Evolutionary conservation across 192 early-diverging fungal genomes (phyloP).

Genomic region (Backusella macrospora): DNA sequence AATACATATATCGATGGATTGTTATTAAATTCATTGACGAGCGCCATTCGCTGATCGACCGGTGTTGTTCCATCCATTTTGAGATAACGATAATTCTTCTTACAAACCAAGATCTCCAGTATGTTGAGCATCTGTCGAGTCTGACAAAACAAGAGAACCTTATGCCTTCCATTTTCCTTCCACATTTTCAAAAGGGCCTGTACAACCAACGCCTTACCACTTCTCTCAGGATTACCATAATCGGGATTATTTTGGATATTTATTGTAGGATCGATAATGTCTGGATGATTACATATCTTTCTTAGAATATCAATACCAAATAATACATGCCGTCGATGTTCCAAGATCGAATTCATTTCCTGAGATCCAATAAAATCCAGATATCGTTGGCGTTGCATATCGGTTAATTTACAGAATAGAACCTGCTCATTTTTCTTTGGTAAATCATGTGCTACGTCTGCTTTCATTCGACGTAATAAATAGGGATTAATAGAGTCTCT

Average conservation of each 20-base stretch:
- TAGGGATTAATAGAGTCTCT: conserved; percentile 94
- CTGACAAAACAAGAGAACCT: conserved; percentile 91
- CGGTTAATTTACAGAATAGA: conserved; percentile 87
- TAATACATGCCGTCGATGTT: conserved; percentile 80
- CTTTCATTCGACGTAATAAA: conserved; percentile 89
- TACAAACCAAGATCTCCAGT: conserved; percentile 73
- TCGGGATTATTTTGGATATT: conserved; percentile 42
- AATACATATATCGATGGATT: conserved; percentile 79
- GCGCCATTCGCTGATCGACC: conserved; percentile 76
- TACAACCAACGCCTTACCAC: conserved; percentile 93
- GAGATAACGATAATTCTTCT: conserved; percentile 63
- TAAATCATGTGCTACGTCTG: conserved; percentile 87
- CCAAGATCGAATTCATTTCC: conserved; percentile 77
- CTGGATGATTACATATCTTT: conserved; percentile 98
- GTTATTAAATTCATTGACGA: conserved; percentile 88
- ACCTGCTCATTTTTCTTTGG: conserved; percentile 93
- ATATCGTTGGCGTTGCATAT: conserved; percentile 73
- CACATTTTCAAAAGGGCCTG: conserved; percentile 83
- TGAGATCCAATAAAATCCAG: conserved; percentile 68
- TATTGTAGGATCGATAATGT: conserved; percentile 59
- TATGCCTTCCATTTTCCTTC: conserved; percentile 75
- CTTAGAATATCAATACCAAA: conserved; percentile 90
- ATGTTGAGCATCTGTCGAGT: conserved; percentile 96
- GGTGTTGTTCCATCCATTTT: conserved; percentile 98
- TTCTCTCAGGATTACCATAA: conserved; percentile 65